These are phyloP conservation scores for Tillandsia fasciculata DNA, from an alignment of 176 grass and related monocot genomes.

Conservation along the genomic window DNA sequence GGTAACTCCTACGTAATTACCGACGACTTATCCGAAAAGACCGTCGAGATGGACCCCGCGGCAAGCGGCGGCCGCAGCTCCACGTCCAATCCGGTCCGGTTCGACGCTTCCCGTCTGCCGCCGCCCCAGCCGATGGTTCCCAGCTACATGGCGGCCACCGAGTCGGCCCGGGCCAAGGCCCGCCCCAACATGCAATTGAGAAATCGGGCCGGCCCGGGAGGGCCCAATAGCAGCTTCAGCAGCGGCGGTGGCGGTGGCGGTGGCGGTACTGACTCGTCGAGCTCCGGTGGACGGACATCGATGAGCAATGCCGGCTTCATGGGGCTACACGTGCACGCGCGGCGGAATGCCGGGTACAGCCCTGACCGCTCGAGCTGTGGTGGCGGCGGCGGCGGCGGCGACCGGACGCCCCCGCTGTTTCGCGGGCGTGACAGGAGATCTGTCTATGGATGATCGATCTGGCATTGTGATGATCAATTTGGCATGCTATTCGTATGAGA, in stretches of 20 bases:
- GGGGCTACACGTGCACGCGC: not conserved
- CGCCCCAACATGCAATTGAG: constrained; percentile 16
- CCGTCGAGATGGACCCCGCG: constrained; percentile 46
- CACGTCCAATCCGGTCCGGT: not conserved
- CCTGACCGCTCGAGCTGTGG: not conserved
- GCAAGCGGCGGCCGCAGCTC: constrained; percentile 18
- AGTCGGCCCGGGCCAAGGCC: constrained; percentile 64
- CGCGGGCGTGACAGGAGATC: not conserved
- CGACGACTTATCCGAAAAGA: constrained; percentile 59
- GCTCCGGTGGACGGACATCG: constrained; percentile 33
- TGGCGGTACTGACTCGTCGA: constrained; percentile 29
- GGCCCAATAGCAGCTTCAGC: not conserved
- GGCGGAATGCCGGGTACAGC: not conserved
- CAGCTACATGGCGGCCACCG: constrained; percentile 77
- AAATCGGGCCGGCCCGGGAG: constrained; percentile 7
- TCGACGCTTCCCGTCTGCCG: constrained; percentile 1
- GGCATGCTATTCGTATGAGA: too few species aligned
- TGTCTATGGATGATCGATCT: too few species aligned
- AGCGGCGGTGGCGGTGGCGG: not conserved
- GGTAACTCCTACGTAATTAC: constrained; percentile 22
- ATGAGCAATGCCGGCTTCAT: not conserved
- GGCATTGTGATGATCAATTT: too few species aligned
- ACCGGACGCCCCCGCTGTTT: not conserved
- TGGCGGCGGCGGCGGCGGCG: not conserved
- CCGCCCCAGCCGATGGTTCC: constrained; percentile 24